phyloP scores from a whole-genome alignment of 805 yeast species.

The Myxozyma nipponensis region DNA sequence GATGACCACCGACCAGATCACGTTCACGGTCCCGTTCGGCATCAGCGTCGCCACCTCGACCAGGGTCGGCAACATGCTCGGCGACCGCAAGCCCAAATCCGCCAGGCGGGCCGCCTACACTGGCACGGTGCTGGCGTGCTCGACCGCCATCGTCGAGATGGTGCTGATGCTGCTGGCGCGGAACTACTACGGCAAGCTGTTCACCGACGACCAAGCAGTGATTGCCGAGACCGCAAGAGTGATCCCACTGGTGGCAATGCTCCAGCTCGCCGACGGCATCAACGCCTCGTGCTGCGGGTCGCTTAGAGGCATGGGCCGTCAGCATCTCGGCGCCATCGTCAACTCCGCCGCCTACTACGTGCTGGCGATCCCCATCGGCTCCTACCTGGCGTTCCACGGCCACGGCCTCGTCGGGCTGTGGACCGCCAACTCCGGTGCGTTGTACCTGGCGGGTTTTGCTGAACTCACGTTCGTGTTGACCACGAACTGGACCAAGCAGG shows the following conservation, averaged over 20 bases:
- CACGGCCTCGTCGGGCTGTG: conserved; percentile 62
- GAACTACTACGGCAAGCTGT: conserved; percentile 50
- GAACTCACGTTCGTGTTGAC: conserved; percentile 24
- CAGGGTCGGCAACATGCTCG: conserved; percentile 53
- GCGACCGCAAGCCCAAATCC: conserved; percentile 38
- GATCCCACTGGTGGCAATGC: conserved; percentile 61
- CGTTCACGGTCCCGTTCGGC: conserved; percentile 57
- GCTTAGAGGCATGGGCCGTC: conserved; percentile 72
- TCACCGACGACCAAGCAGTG: conserved; percentile 61
- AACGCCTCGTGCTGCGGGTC: conserved; percentile 71
- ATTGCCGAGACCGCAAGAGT: conserved; percentile 48
- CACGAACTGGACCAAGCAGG: conserved; percentile 29
- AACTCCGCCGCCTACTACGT: conserved; percentile 69
- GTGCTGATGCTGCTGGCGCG: conserved; percentile 47
- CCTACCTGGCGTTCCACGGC: conserved; percentile 52
- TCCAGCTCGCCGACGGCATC: conserved; percentile 66
- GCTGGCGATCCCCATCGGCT: conserved; percentile 65
- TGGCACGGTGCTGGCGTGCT: conserved; percentile 40
- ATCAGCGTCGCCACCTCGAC: conserved; percentile 54
- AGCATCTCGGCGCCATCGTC: conserved; percentile 64
- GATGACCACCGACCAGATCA: conserved; percentile 50
- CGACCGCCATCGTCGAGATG: conserved; percentile 32
- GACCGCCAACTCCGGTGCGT: conserved; percentile 57
- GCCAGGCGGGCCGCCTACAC: conserved; percentile 45
- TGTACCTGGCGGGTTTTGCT: conserved; percentile 27